Evolutionary conservation across 495 filamentous ascomycete species (phyloP).

Genomic region (Penicillium pancosmium): DNA sequence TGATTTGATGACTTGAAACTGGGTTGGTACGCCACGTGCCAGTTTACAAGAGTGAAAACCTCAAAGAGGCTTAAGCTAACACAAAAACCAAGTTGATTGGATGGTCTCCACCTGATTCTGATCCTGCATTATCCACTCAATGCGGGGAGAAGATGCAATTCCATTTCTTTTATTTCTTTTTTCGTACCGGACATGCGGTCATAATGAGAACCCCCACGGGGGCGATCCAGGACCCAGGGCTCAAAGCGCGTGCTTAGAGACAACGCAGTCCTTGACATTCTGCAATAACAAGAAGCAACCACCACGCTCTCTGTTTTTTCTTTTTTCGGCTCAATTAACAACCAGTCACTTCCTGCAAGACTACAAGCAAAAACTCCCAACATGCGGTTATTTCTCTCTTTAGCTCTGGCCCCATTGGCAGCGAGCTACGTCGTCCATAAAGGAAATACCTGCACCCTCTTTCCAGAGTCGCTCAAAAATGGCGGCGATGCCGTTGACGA

Average conservation of each 20-base stretch:
- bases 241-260: slow-evolving; percentile 5
- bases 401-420: slow-evolving; percentile 14
- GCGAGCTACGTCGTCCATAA: slow-evolving; percentile 17
- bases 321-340: not conserved
- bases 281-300: not conserved
- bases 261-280: not conserved
- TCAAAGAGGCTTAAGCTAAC: not conserved
- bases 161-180: slow-evolving; percentile 1
- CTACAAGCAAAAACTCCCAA: not conserved
- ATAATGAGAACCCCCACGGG: slow-evolving; percentile 4
- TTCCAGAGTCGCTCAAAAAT: slow-evolving; percentile 24
- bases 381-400: slow-evolving; percentile 9
- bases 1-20: not conserved
- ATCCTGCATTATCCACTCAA: slow-evolving; percentile 1
- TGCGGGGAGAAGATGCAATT: slow-evolving; percentile 14
- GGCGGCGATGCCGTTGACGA: slow-evolving; percentile 32
- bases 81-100: slow-evolving; percentile 14
- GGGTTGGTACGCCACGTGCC: too few species aligned
- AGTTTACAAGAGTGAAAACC: too few species aligned
- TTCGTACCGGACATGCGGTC: not conserved
- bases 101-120: slow-evolving; percentile 13
- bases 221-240: slow-evolving; percentile 1
- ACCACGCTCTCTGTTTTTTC: not conserved
- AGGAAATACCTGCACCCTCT: slow-evolving; percentile 18
- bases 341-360: not conserved